Base-by-base conservation (phyloP, 169 alveolate species). In the Plasmodium vivax region DNA sequence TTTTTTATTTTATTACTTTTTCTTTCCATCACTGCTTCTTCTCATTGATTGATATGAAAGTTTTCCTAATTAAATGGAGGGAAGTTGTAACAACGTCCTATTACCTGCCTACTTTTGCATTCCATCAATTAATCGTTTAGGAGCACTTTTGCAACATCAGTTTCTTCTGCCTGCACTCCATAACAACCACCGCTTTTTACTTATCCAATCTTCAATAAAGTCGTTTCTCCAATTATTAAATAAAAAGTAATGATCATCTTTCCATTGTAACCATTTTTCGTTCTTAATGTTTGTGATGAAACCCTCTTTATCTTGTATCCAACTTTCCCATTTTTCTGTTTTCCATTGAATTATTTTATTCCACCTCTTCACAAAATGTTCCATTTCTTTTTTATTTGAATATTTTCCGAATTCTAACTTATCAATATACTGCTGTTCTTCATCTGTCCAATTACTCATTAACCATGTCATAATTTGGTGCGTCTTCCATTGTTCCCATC, bases 251-350 rank as follows among this genome's bases (percentile, higher is more conserved):
- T 75, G 3, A 8, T 75, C 56, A 14, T 23, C 58, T 75, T 75
- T 75, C 83, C 83, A 75, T 34, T 75, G 83, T 75, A 30, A 30
- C 68, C 23, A 75, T 32, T 75, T 75, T 14, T 23, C 16, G 38
- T 75, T 32, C 83, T 75, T 75, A 34, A 75, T 2, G 14, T 75
- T 10, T 16, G 10, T 75, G 36, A 75, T 75, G 43, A 16, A 75
- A 3, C 36, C 47, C 23, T 75, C 83, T 75, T 75, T 75, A 75
- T 43, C 47, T 75, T 36, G 83, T 75, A 30, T 14, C 83, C 83
- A 75, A 75, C 43, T 75, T 75, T 75, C 83, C 83, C 83, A 75
- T 75, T 75, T 8, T 34, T 34, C 56, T 32, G 38, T 75, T 75
- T 75, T 30, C 56, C 56, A 34, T 5, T 34, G 16, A 75, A 14